Evolutionary conservation across 2,329 filamentous ascomycete species (phyloP).

Genomic region (Cladosporium sp.): DNA sequence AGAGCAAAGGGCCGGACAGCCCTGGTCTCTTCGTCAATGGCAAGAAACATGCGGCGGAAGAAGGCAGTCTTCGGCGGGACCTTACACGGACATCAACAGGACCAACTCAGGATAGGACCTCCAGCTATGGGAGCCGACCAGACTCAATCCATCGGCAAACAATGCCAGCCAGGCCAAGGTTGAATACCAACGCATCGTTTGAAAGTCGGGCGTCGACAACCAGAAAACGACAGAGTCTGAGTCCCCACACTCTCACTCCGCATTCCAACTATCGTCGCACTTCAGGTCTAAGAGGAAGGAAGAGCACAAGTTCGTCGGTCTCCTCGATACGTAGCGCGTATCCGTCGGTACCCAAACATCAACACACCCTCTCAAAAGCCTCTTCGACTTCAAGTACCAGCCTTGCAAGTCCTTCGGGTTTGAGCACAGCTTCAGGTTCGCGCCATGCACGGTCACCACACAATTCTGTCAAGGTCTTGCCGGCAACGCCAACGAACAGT

Average conservation of each 20-base stretch:
- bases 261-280: conserved; percentile 79
- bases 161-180: conserved; percentile 36
- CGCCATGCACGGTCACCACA: conserved; percentile 70
- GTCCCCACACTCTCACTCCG: conserved; percentile 78
- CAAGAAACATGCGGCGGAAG: conserved; percentile 12
- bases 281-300: conserved; percentile 82
- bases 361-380: conserved; percentile 84
- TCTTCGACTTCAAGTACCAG: conserved; percentile 83
- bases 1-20: conserved; percentile 13
- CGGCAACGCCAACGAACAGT: conserved; percentile 71
- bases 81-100: conserved; percentile 34
- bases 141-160: conserved; percentile 36
- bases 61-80: conserved; percentile 22
- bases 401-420: conserved; percentile 45
- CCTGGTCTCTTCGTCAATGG: conserved; percentile 16
- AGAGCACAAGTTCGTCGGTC: conserved; percentile 92
- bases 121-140: conserved; percentile 33
- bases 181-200: conserved; percentile 38
- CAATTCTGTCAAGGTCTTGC: conserved; percentile 89
- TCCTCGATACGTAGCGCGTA: conserved; percentile 90
- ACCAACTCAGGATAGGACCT: conserved; percentile 29
- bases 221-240: conserved; percentile 52
- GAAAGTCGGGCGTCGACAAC: conserved; percentile 23
- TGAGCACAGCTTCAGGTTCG: conserved; percentile 51
- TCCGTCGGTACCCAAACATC: conserved; percentile 60